A percentile compares a stretch with the other conserved stretches of the same genome.
These are phyloP conservation scores for Fibroporia radiculosa DNA, from an alignment of 768 basidiomycete species.

Conservation along the genomic window DNA sequence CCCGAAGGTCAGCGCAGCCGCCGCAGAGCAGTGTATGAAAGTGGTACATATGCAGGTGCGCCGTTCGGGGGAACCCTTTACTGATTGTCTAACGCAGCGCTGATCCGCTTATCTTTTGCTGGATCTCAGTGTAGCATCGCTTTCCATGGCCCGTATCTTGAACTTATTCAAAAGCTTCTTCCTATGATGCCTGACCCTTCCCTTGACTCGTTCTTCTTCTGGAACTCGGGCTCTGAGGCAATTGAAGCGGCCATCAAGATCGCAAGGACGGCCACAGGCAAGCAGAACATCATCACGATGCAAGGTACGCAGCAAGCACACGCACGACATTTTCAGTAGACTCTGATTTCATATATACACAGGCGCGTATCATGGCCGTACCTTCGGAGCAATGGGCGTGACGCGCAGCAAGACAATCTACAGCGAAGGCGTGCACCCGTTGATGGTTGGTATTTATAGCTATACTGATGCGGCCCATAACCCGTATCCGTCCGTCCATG, in stretches of 20 bases:
- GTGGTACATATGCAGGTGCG: constrained; percentile 73
- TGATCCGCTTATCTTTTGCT: background rate
- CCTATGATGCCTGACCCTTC: constrained; percentile 88
- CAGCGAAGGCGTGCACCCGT: constrained; percentile 65
- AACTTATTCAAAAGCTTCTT: constrained; percentile 77
- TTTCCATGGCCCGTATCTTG: constrained; percentile 79
- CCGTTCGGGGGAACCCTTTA: too few species aligned
- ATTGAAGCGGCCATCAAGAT: constrained; percentile 88
- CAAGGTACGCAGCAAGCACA: constrained; percentile 44
- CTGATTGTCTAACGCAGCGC: background rate
- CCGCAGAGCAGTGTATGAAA: constrained; percentile 79
- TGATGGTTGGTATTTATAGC: constrained; percentile 55
- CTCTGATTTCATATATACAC: background rate
- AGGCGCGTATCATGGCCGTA: constrained; percentile 88
- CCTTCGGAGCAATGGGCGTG: constrained; percentile 87
- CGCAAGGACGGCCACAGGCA: constrained; percentile 67
- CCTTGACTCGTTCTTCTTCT: constrained; percentile 93
- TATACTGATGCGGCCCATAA: too few species aligned
- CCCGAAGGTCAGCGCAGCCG: constrained; percentile 78
- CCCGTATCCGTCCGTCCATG: background rate
- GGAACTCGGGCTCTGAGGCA: constrained; percentile 95
- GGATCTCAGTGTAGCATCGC: constrained; percentile 72
- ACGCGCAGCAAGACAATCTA: constrained; percentile 95
- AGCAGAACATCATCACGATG: constrained; percentile 87
- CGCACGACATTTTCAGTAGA: background rate